These are phyloP conservation scores for Fremontodendron californicum DNA, from an alignment of 345 rosid genomes.

Conservation along the genomic window DNA sequence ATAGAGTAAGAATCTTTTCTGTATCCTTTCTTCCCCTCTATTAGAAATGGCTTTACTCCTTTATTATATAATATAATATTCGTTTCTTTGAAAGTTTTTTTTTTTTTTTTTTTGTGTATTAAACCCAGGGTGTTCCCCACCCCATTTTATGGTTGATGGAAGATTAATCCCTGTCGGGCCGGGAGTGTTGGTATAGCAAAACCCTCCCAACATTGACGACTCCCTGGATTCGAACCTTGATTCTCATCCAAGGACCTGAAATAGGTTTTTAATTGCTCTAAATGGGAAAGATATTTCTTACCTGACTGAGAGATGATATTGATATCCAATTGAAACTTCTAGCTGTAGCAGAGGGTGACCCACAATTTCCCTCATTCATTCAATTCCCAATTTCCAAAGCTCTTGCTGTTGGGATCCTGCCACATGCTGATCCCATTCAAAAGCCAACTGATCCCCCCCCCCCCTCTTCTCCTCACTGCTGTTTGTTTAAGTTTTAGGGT, in stretches of 20 bases:
- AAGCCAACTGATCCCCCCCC: neutral
- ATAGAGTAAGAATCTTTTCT: too few relatives aligned
- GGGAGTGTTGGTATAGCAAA: too few relatives aligned
- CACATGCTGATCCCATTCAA: conserved; percentile 10
- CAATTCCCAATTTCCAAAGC: conserved; percentile 1
- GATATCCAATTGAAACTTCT: conserved; percentile 2
- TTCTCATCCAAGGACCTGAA: too few relatives aligned
- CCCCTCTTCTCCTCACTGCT: too few relatives aligned
- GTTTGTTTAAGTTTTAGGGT: neutral
- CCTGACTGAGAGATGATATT: neutral
- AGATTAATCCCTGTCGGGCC: too few relatives aligned
- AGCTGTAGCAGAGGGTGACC: neutral
- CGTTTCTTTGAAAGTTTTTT: too few relatives aligned
- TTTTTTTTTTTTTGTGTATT: too few relatives aligned
- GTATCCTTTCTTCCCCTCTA: conserved; percentile 34
- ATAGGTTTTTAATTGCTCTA: neutral
- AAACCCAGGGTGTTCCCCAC: too few relatives aligned
- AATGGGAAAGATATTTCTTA: neutral
- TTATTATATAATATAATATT: too few relatives aligned
- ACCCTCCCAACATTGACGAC: too few relatives aligned
- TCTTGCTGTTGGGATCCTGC: conserved; percentile 2
- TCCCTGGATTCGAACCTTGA: too few relatives aligned
- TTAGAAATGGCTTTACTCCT: conserved; percentile 20
- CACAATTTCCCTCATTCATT: neutral
- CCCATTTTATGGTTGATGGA: too few relatives aligned